Conservation (phyloP, 2,329 filamentous ascomycete species). For the Nannizzia gypsea region DNA sequence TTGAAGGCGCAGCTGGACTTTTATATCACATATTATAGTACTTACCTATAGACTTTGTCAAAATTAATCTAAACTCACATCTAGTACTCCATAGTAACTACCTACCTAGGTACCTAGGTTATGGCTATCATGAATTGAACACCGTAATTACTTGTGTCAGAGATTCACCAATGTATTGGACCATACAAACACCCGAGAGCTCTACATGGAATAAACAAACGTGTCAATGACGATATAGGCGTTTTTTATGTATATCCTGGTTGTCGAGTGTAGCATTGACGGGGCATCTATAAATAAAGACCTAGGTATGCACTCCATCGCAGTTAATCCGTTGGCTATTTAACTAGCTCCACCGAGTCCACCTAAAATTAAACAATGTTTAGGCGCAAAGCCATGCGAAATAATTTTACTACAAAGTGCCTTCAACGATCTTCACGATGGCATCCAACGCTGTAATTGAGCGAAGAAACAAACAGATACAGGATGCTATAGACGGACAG, state of each 20-base stretch:
- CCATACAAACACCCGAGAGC: too few relatives aligned
- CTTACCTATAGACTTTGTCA: neutral
- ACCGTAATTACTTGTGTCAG: too few relatives aligned
- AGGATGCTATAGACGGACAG: conserved; percentile 38
- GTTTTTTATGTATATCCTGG: too few relatives aligned
- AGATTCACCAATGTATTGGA: neutral
- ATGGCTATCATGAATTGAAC: too few relatives aligned
- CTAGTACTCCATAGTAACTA: too few relatives aligned
- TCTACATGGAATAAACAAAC: too few relatives aligned
- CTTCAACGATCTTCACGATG: conserved; percentile 16
- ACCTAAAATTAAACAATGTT: neutral
- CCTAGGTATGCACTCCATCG: too few relatives aligned
- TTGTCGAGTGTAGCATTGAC: too few relatives aligned
- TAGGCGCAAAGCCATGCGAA: neutral
- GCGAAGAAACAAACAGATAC: conserved; percentile 38
- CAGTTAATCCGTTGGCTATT: neutral
- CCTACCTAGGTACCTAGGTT: too few relatives aligned
- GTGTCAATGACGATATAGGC: too few relatives aligned
- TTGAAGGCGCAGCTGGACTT: neutral
- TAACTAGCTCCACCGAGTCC: neutral
- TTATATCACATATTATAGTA: neutral
- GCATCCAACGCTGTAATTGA: conserved; percentile 31
- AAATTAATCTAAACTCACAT: neutral
- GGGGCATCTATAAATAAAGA: too few relatives aligned
- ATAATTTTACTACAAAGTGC: neutral